phyloP scores from a whole-genome alignment of 331 rosid species.

The Rhamnella rubrinervis region DNA sequence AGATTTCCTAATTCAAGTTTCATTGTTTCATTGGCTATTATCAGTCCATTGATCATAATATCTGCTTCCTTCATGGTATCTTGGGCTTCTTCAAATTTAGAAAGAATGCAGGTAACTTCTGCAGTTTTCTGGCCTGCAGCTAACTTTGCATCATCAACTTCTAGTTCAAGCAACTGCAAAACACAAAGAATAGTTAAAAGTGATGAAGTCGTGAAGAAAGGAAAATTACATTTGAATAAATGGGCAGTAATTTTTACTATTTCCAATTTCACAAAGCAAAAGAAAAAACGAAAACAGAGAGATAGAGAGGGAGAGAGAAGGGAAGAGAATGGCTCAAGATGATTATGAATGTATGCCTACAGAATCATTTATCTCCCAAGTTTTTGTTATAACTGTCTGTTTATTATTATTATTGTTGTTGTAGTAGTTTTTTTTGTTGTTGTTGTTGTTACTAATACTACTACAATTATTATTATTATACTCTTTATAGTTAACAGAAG shows the following conservation, averaged over 20 bases:
- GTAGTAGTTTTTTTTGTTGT: no score
- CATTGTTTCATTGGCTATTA: slow-evolving; percentile 70
- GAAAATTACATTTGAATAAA: slow-evolving; percentile 1
- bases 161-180: slow-evolving; percentile 63
- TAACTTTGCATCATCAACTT: slow-evolving; percentile 72
- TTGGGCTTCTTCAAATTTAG: slow-evolving; percentile 88
- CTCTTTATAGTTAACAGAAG: neutral
- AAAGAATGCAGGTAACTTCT: slow-evolving; percentile 68
- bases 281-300: neutral
- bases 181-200: neutral
- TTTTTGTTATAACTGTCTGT: no score
- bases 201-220: slow-evolving; percentile 5
- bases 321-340: slow-evolving; percentile 11
- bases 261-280: slow-evolving; percentile 6
- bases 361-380: neutral
- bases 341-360: neutral
- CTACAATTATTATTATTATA: no score
- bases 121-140: slow-evolving; percentile 67
- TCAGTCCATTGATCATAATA: slow-evolving; percentile 67
- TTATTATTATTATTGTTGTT: no score
- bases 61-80: slow-evolving; percentile 79
- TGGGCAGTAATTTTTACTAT: neutral
- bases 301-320: neutral
- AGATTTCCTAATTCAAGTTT: slow-evolving; percentile 60
- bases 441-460: no score